Conservation (phyloP, 2,329 filamentous ascomycete genomes). For the Neoscytalidium dimidiatum region DNA sequence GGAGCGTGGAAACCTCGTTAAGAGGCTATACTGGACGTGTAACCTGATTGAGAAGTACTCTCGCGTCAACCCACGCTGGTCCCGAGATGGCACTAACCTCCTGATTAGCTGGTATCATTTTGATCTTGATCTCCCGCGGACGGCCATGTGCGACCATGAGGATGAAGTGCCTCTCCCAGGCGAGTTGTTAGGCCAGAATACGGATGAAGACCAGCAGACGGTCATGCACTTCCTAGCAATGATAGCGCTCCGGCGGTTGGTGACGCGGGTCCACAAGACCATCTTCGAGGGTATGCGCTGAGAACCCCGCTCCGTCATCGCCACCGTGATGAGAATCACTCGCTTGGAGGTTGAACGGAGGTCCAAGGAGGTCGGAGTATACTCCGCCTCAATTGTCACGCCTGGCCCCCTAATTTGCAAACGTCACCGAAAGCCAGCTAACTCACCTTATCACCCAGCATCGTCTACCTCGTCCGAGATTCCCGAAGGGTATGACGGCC, state of each 20-base stretch:
- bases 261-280: slow-evolving; percentile 54
- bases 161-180: slow-evolving; percentile 57
- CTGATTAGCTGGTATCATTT: slow-evolving; percentile 53
- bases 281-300: slow-evolving; percentile 54
- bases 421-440: slow-evolving; percentile 5
- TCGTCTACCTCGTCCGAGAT: slow-evolving; percentile 16
- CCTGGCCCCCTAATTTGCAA: not conserved
- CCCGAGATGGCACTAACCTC: not conserved
- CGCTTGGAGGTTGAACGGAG: not conserved
- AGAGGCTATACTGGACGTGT: slow-evolving; percentile 60
- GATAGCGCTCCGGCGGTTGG: slow-evolving; percentile 57
- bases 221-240: slow-evolving; percentile 63
- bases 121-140: slow-evolving; percentile 60
- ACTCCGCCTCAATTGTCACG: slow-evolving; percentile 11
- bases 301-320: not conserved
- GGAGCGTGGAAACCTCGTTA: slow-evolving; percentile 53
- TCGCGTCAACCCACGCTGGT: not conserved
- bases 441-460: slow-evolving; percentile 8
- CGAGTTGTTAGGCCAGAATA: slow-evolving; percentile 48
- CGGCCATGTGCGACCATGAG: slow-evolving; percentile 56
- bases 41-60: slow-evolving; percentile 56
- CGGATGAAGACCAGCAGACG: slow-evolving; percentile 46
- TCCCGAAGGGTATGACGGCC: slow-evolving; percentile 38
- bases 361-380: slow-evolving; percentile 19
- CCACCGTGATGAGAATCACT: not conserved